A percentile compares a stretch with the other conserved stretches of the same genome.
phyloP scores from a whole-genome alignment of 163 green algal species.

The Scenedesmus sp. region DNA sequence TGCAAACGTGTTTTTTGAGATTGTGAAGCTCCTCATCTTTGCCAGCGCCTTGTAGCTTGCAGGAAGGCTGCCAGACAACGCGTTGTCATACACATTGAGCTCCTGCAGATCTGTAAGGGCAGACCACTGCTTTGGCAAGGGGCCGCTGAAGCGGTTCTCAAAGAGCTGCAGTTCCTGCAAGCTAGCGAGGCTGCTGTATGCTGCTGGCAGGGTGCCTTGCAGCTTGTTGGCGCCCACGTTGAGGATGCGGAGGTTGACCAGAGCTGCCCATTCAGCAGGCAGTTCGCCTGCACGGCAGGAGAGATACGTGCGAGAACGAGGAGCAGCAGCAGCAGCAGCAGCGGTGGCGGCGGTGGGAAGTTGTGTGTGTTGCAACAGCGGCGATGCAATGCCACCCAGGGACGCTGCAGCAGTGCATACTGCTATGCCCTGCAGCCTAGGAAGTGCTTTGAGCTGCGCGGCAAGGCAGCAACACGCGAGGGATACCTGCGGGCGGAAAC shows the following conservation, averaged over 20 bases:
- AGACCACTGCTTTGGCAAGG: background rate
- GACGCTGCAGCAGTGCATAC: no score
- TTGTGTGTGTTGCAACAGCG: no score
- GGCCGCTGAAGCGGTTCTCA: background rate
- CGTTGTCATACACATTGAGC: background rate
- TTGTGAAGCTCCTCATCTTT: background rate
- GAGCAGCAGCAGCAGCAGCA: background rate
- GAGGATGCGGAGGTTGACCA: background rate
- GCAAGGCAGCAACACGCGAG: no score
- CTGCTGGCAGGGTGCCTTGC: background rate
- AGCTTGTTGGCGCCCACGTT: constrained; percentile 1
- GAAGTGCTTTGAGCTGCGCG: no score
- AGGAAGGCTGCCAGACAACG: background rate
- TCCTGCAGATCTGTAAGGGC: background rate
- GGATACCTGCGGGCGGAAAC: no score
- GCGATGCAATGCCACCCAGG: no score
- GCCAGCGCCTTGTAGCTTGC: constrained; percentile 3
- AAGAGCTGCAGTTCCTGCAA: constrained; percentile 6
- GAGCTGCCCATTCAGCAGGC: background rate
- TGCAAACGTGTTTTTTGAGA: constrained; percentile 12
- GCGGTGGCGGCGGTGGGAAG: no score
- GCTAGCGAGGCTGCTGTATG: background rate
- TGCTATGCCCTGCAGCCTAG: no score
- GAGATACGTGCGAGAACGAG: background rate
- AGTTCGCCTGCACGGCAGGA: background rate